Conservation (phyloP, 371 early-diverging fungal genomes). For the Mortierella polycephala region DNA sequence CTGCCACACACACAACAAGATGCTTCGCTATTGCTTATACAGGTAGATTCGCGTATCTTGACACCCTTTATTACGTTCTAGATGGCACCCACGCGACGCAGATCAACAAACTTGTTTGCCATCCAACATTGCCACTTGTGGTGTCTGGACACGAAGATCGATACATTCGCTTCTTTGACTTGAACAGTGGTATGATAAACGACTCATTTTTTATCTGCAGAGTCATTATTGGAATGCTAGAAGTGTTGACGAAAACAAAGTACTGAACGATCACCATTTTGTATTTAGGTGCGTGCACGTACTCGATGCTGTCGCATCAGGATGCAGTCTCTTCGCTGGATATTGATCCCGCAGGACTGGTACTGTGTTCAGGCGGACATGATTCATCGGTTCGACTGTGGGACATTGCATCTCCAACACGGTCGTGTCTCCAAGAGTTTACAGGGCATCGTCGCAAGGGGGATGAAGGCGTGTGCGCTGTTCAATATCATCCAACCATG, state of each 20-base stretch:
- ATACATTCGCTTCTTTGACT: constrained; percentile 81
- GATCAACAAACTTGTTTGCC: constrained; percentile 80
- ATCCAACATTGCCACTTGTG: constrained; percentile 79
- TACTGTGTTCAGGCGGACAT: constrained; percentile 85
- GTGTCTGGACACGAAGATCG: constrained; percentile 86
- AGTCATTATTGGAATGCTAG: background rate
- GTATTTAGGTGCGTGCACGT: constrained; percentile 28
- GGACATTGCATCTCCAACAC: constrained; percentile 71
- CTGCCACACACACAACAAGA: background rate
- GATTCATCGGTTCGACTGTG: constrained; percentile 85
- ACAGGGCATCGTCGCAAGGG: constrained; percentile 80
- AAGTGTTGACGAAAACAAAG: background rate
- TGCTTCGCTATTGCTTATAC: background rate
- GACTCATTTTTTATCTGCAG: background rate
- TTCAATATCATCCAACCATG: constrained; percentile 71
- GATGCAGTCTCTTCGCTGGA: constrained; percentile 71
- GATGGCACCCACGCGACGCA: constrained; percentile 77
- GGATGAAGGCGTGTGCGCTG: constrained; percentile 81
- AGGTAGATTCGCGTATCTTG: background rate
- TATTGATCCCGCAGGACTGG: constrained; percentile 73
- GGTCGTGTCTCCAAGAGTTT: constrained; percentile 81
- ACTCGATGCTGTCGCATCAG: constrained; percentile 42
- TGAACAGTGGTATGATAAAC: constrained; percentile 68
- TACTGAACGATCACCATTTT: background rate
- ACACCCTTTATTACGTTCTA: constrained; percentile 14